Evolutionary conservation across 441 rosid species (phyloP), one percentile per base, ranked within the genome.

Genomic region (Populus hybrid): DNA sequence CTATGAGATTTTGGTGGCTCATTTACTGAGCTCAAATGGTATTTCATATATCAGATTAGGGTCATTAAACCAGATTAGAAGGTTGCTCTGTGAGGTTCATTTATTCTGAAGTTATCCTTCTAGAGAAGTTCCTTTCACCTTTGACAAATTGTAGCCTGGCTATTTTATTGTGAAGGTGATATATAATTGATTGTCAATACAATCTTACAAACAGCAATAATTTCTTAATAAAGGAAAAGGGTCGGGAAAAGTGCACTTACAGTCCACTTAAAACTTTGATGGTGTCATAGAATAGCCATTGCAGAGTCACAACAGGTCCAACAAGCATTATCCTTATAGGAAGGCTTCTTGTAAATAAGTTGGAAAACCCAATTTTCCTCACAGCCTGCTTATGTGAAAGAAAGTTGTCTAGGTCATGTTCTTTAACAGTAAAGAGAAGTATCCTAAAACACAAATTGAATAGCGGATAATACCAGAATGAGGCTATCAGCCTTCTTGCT

Each of bases 341-440:
- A 79, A 93, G 95, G 80, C 95, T 90, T 86, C 94, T 87, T 1
- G 92, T 90, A 81, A 91, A 93, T 65, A 93, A 84, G 82, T 91
- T 88, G 80, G 81, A 75, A 70, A 91, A 70, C 63, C 97, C 95
- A 80, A 91, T 90, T 75, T 89, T 89, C 83, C 85, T 90, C 79
- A 89, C 81, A 75, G 93, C 93, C 95, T 93, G 80, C 71, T 67
- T 57, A 63, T 70, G 71, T 50, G 16, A 71, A 40, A 69, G 65
- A 67, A 70, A 23, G 69, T 20, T 26, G 28, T 8, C 64, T 5
- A 42, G 68, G 16, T 20, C 38, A 72, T n/a, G 30, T 42, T 34
- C 30, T 32, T n/a, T 18, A 30, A 59, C n/a, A 36, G 68, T 12
- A 28, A 35, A 53, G 69, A 14, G 38, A 67, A 50, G 73, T 9